Conservation (phyloP, 1,284 basidiomycete genomes). For the Salmacisia buchloeana region DNA sequence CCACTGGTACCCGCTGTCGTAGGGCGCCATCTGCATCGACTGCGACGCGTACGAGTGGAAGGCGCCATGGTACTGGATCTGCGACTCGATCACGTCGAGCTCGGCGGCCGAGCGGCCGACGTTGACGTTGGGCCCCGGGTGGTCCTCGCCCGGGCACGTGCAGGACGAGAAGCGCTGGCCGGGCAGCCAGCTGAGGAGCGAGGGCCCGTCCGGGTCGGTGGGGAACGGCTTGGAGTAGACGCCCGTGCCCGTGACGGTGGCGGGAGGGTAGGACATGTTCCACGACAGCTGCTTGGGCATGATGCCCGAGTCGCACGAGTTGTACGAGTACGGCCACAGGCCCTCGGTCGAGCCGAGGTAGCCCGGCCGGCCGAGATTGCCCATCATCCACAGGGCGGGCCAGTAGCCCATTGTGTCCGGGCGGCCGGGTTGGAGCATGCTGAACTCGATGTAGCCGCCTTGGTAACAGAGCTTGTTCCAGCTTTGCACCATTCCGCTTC, state of each 20-base stretch:
- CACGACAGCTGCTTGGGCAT: slow-evolving; percentile 17
- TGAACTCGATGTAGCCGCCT: slow-evolving; percentile 24
- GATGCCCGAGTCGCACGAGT: slow-evolving; percentile 20
- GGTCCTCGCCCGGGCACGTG: slow-evolving; percentile 21
- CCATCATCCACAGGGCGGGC: slow-evolving; percentile 22
- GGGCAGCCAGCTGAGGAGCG: slow-evolving; percentile 8
- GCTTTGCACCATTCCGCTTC: slow-evolving; percentile 45
- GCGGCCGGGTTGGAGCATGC: slow-evolving; percentile 16
- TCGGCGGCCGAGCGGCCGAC: slow-evolving; percentile 18
- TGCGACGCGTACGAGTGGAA: slow-evolving; percentile 14
- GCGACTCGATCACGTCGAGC: slow-evolving; percentile 19
- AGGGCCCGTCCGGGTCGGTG: slow-evolving; percentile 8
- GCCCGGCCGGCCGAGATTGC: slow-evolving; percentile 18
- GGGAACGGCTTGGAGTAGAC: slow-evolving; percentile 4
- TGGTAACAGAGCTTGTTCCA: slow-evolving; percentile 46
- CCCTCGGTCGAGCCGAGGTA: slow-evolving; percentile 19
- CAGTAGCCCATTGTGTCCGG: slow-evolving; percentile 17
- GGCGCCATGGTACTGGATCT: slow-evolving; percentile 14
- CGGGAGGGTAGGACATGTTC: slow-evolving; percentile 9
- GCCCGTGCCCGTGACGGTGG: slow-evolving; percentile 13
- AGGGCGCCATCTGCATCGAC: slow-evolving; percentile 21
- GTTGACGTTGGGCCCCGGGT: slow-evolving; percentile 18
- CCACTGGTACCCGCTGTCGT: slow-evolving; percentile 18
- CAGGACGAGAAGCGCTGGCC: slow-evolving; percentile 19
- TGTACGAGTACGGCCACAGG: slow-evolving; percentile 22